Evolutionary conservation across 202 grass and related monocot genomes (phyloP).

Genomic region (Carex arenaria): DNA sequence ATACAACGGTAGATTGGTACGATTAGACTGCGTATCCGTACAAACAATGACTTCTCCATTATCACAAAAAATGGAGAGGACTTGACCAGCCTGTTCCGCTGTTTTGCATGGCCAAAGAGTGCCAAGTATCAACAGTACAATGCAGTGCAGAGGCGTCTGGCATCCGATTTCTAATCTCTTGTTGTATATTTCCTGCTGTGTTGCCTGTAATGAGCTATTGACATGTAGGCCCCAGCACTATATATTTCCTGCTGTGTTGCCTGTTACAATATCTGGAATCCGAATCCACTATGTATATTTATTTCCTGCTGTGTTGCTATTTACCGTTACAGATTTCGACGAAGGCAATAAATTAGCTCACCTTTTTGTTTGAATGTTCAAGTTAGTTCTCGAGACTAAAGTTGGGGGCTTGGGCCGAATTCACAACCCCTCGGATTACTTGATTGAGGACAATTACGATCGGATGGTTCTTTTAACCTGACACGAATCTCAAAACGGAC

Average conservation of each 20-base stretch:
- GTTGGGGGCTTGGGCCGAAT: no score
- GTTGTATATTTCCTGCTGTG: not conserved
- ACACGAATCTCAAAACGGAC: no score
- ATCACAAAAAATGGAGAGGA: not conserved
- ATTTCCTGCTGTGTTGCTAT: not conserved
- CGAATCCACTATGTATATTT: not conserved
- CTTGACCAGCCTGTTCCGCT: not conserved
- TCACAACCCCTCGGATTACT: no score
- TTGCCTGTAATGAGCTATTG: not conserved
- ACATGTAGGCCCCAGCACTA: not conserved
- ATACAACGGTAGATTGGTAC: not conserved
- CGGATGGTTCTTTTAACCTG: no score
- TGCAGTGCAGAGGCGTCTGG: not conserved
- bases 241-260: not conserved
- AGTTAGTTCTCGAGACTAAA: no score
- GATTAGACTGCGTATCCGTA: not conserved
- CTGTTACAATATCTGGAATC: not conserved
- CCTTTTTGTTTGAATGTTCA: not conserved
- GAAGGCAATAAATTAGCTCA: not conserved
- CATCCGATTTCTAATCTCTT: not conserved
- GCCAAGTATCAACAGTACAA: not conserved
- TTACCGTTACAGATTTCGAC: not conserved
- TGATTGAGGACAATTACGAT: no score
- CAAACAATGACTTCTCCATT: not conserved
- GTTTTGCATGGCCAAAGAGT: conserved; percentile 2